phyloP scores from a whole-genome alignment of 2,329 filamentous ascomycete genomes.

The Thelonectria blattea region DNA sequence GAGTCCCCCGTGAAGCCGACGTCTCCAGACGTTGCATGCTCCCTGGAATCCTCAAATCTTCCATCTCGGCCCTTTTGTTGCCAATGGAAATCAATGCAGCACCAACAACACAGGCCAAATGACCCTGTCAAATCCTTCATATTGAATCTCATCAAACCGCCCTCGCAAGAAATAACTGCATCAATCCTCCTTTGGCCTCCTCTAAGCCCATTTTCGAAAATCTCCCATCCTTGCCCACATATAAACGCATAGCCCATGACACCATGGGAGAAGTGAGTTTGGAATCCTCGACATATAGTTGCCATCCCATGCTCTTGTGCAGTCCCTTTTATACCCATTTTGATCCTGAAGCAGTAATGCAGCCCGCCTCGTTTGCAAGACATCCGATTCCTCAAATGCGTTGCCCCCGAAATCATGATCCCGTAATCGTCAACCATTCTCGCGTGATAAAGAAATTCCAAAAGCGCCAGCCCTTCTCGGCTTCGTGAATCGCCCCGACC shows the following conservation, averaged over 20 bases:
- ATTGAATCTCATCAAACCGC: not conserved
- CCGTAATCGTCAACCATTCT: slow-evolving; percentile 8
- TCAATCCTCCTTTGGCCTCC: not conserved
- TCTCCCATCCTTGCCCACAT: slow-evolving; percentile 23
- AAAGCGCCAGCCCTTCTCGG: slow-evolving; percentile 30
- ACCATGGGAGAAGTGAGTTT: slow-evolving; percentile 19
- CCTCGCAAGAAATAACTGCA: not conserved
- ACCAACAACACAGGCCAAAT: not conserved
- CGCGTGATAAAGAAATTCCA: slow-evolving; percentile 34
- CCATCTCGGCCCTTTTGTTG: not conserved
- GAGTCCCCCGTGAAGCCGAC: not conserved
- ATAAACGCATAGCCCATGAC: slow-evolving; percentile 27
- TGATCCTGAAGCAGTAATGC: slow-evolving; percentile 20
- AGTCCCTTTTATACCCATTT: slow-evolving; percentile 24
- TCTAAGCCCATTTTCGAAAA: not conserved
- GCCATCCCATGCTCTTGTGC: slow-evolving; percentile 21
- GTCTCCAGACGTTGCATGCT: not conserved
- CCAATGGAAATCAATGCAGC: not conserved
- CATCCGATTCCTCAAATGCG: slow-evolving; percentile 22
- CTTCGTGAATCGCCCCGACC: slow-evolving; percentile 17
- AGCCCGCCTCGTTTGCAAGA: slow-evolving; percentile 22
- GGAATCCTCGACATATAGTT: slow-evolving; percentile 10
- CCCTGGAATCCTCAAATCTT: not conserved
- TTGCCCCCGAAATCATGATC: slow-evolving; percentile 18
- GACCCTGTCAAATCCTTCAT: not conserved